Base-by-base conservation (phyloP, 2,329 filamentous ascomycete genomes). In the Verticillium zaregamsianum region DNA sequence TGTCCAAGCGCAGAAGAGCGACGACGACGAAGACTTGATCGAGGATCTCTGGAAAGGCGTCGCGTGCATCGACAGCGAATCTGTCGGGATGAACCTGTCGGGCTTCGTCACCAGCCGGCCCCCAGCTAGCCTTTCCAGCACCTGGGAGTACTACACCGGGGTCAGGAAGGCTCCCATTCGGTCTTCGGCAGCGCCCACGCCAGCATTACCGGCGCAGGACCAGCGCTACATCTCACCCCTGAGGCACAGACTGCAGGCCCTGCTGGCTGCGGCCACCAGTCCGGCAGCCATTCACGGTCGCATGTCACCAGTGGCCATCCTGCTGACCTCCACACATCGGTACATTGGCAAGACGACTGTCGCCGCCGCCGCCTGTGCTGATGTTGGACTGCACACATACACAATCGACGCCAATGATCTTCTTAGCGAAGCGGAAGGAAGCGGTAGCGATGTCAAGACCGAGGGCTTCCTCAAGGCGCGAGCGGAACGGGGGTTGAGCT, bases 341-440 rank as follows among this genome's bases (percentile, higher is more conserved):
- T 91, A 92, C 64, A 96, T 98, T 67, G 95, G 95, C 58, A 99
- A 99, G 74, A 83, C 91, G n/a, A 90, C 89, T 3, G 78, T 93
- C 25, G 92, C 92, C 0, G 82, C 81, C 1, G 85, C 86, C 54
- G 93, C 93, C 5, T 96, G 93, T 73, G 85, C 90, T 3, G 94
- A 97, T 69, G 89, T 97, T 65, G 95, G 95, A 3, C 81, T 98
- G 17, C 95, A 99, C 73, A 90, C 88, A 0, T 98, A 97, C 72
- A 77, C 86, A 0, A 91, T 99, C 59, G 93, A 98, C 73, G 91
- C 92, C 0, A 97, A 96, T 69, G 95, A 99, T 69, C 92, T 99
- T 52, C 81, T 97, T 5, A 94, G 92, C n/a, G 94, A 98, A 73
- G 92, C 92, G 15, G 90, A 90, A 55, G 90, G 90, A 1, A 92